Conservation (phyloP, 78 protist species). For the Parvularia atlantis region DNA sequence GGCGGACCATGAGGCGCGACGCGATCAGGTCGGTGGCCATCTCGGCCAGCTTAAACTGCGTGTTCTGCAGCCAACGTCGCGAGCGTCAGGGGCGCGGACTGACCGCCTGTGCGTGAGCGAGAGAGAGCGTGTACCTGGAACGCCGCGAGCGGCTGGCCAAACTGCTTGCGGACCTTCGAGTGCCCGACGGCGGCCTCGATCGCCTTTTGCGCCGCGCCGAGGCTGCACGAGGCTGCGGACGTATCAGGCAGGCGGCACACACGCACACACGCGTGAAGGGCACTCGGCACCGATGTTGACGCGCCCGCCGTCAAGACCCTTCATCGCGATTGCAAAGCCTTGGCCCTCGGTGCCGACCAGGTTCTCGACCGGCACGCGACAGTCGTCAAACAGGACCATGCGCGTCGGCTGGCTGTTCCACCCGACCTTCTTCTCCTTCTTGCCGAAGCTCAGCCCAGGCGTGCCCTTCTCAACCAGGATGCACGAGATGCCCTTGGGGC, state of each 20-base stretch:
- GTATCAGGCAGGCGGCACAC: no score
- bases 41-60: conserved; percentile 77
- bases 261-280: neutral
- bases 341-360: conserved; percentile 73
- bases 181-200: conserved; percentile 50
- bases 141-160: conserved; percentile 41
- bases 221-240: conserved; percentile 53
- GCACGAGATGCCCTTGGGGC: conserved; percentile 73
- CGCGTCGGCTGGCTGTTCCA: conserved; percentile 74
- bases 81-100: neutral
- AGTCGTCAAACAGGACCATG: conserved; percentile 59
- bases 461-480: conserved; percentile 62
- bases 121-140: no score
- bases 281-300: conserved; percentile 48
- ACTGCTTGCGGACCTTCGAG: conserved; percentile 63
- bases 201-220: conserved; percentile 75
- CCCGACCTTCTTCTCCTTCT: conserved; percentile 67
- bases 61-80: conserved; percentile 64
- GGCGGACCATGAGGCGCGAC: conserved; percentile 59
- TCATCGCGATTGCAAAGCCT: conserved; percentile 92
- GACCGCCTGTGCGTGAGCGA: neutral
- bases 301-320: conserved; percentile 84
- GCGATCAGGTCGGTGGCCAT: conserved; percentile 66
- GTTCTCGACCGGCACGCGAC: conserved; percentile 60
- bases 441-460: conserved; percentile 74